These are phyloP conservation scores for Purshia tridentata DNA, from an alignment of 306 rosid species.

Conservation along the genomic window DNA sequence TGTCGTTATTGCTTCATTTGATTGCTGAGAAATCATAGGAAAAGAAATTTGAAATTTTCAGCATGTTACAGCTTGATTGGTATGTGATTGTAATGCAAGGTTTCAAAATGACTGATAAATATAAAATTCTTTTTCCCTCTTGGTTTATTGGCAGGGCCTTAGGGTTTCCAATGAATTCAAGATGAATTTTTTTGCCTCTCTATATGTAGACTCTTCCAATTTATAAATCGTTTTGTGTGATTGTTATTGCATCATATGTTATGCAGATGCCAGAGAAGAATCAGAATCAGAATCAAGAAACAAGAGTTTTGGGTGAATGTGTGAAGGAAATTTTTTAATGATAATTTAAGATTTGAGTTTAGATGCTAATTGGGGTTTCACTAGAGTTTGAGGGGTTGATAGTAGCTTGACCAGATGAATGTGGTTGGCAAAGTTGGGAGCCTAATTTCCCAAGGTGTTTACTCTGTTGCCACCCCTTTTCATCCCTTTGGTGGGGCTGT, in stretches of 20 bases:
- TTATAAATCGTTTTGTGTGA: conserved; percentile 1
- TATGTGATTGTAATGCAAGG: background rate
- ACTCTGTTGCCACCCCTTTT: conserved; percentile 93
- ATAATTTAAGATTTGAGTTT: conserved; percentile 29
- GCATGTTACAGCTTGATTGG: conserved; percentile 2
- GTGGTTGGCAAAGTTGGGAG: conserved; percentile 91
- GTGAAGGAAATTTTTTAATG: background rate
- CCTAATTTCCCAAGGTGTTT: conserved; percentile 82
- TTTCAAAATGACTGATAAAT: background rate
- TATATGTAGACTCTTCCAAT: conserved; percentile 7
- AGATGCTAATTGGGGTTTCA: conserved; percentile 28
- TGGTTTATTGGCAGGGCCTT: conserved; percentile 5
- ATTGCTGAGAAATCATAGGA: background rate
- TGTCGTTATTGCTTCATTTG: conserved; percentile 7
- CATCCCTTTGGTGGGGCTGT: conserved; percentile 99
- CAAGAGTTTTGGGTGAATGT: conserved; percentile 24
- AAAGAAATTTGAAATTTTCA: conserved; percentile 4
- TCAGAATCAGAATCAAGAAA: conserved; percentile 25
- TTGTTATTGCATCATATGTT: conserved; percentile 9
- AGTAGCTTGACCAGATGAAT: conserved; percentile 56
- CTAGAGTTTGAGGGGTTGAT: conserved; percentile 32
- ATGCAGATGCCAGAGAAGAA: conserved; percentile 43
- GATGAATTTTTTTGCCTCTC: background rate
- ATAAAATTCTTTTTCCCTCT: background rate
- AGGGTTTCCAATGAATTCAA: conserved; percentile 11